phyloP scores from a whole-genome alignment of 176 grass and related monocot genomes.

The Cenchrus purpureus region DNA sequence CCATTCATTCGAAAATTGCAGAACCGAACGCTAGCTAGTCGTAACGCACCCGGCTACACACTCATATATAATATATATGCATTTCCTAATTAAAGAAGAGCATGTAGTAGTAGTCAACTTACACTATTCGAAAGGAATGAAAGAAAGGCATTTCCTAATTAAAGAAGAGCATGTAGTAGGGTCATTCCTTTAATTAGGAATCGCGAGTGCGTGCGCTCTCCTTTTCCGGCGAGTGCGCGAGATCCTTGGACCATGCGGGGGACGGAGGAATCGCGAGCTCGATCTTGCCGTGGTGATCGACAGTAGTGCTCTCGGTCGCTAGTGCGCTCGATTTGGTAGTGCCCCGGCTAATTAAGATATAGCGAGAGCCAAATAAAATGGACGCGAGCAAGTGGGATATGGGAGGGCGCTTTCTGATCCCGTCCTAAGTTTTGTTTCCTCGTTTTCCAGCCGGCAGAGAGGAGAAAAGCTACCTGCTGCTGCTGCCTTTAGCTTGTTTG shows the following conservation, averaged over 20 bases:
- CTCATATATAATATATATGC: too few species aligned
- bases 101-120: not conserved
- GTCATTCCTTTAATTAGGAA: too few species aligned
- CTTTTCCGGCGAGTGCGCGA: not conserved
- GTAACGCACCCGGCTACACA: not conserved
- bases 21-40: not conserved
- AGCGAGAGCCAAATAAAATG: not conserved
- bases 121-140: not conserved
- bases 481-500: not conserved
- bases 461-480: not conserved
- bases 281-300: not conserved
- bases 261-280: not conserved
- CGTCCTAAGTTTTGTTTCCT: slow-evolving; percentile 16
- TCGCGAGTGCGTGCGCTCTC: too few species aligned
- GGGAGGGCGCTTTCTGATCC: not conserved
- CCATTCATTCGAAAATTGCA: not conserved
- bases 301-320: not conserved
- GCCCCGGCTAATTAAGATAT: not conserved
- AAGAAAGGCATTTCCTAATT: too few species aligned
- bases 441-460: not conserved
- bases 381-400: not conserved
- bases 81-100: not conserved
- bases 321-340: slow-evolving; percentile 28
- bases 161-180: too few species aligned
- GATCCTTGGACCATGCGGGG: not conserved